Evolutionary conservation across 1,139 yeast genomes (phyloP), one percentile per base, ranked within the genome.

Genomic region (Candida dubliniensis): DNA sequence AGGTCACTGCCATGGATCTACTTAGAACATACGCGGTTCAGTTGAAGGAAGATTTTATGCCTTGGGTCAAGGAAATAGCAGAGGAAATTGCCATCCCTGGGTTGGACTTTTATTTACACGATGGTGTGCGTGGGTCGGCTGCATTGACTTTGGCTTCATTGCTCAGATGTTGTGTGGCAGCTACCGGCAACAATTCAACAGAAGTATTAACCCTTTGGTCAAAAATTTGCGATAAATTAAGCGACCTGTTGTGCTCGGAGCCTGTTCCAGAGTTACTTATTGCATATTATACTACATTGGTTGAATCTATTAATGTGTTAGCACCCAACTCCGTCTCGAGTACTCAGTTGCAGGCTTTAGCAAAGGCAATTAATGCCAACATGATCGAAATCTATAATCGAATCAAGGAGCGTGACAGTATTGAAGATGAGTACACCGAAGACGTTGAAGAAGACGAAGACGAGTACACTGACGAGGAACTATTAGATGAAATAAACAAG

Each of bases 51-150:
- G 85, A 81, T 47, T 93, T 95, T 64, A 85, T 78, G 54, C 90
- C 89, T 4, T 93, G 88, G 72, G 95, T 88, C 14, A 78, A 78
- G 42, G 95, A 87, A 57, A 80, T 91, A 48, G 81, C 89, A 43
- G 77, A 74, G 42, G 95, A 87, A 34, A 83, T 93, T 53, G 87
- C 91, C 18, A 71, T 90, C 31, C 98, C 98, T 7, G 90, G 96
- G 1, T 74, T 93, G 48, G 93, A 85, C 60, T 95, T 91, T 61
- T 90, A 88, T 60, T 78, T 91, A 58, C 97, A 90, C 62, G 97
- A 90, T 62, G 96, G 95, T 30, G 98, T 93, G 8, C 82, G 99
- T 58, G 89, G 88, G 25, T 81, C 95, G 18, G 91, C 96, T 41
- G 91, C 96, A 4, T 79, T 84, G 49, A 79, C 93, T 3, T 81